Conservation (phyloP, 179 eudicot genomes). For the Silene coronaria region DNA sequence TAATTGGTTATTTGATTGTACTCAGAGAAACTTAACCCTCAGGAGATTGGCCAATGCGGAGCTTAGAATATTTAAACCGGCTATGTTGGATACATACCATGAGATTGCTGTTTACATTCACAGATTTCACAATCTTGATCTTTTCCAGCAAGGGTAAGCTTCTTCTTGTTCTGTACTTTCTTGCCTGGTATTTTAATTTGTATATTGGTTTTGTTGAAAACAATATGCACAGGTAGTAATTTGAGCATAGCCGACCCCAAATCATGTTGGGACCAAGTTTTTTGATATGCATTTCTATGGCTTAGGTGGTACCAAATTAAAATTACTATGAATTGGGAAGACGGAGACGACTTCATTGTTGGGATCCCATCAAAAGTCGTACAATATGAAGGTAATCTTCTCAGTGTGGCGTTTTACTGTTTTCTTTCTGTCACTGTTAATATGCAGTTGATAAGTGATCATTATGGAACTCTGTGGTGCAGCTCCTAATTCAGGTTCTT, state of each 20-base stretch:
- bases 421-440: neutral
- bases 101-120: constrained; percentile 89
- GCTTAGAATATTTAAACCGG: constrained; percentile 32
- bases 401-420: constrained; percentile 1
- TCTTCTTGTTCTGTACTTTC: constrained; percentile 1
- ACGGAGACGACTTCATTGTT: constrained; percentile 37
- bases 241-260: too few species aligned
- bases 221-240: neutral
- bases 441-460: neutral
- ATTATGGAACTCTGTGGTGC: constrained; percentile 23
- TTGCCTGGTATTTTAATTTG: neutral
- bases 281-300: constrained; percentile 13
- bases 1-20: constrained; percentile 43
- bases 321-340: constrained; percentile 91
- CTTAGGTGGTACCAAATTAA: constrained; percentile 93
- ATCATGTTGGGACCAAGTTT: too few species aligned
- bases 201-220: constrained; percentile 2
- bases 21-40: constrained; percentile 35
- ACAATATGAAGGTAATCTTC: constrained; percentile 77
- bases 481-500: constrained; percentile 76
- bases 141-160: constrained; percentile 92
- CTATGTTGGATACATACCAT: constrained; percentile 78
- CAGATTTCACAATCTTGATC: constrained; percentile 95
- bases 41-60: constrained; percentile 49
- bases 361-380: constrained; percentile 86